A percentile compares a stretch with the other conserved stretches of the same genome.
Evolutionary conservation across 352 stramenopile species (phyloP).

Genomic region (Elongisporangium prolatum): DNA sequence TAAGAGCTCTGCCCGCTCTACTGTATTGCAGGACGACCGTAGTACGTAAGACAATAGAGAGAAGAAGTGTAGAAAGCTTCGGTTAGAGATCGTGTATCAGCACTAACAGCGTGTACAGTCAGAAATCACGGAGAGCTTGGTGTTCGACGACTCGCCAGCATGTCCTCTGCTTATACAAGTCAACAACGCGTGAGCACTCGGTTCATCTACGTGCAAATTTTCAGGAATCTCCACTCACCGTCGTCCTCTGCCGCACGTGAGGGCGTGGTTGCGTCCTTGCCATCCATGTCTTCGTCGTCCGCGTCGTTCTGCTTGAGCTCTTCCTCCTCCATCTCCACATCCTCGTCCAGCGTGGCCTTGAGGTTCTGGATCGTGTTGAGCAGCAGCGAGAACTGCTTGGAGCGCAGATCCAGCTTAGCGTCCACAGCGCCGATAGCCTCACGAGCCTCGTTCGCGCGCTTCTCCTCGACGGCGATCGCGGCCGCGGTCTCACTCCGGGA

Average conservation of each 20-base stretch:
- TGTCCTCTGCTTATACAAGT: constrained; percentile 5
- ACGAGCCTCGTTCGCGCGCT: constrained; percentile 48
- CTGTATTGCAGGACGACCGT: too few relatives aligned
- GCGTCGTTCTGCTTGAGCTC: constrained; percentile 26
- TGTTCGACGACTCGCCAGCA: constrained; percentile 9
- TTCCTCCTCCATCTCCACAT: constrained; percentile 57
- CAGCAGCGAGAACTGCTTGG: constrained; percentile 78
- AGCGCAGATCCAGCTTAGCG: constrained; percentile 54
- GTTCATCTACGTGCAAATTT: not conserved
- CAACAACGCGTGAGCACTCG: too few relatives aligned
- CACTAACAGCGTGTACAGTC: too few relatives aligned
- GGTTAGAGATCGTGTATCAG: too few relatives aligned
- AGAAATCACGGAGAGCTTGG: constrained; percentile 13
- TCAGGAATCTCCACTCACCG: constrained; percentile 5
- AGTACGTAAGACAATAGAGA: too few relatives aligned
- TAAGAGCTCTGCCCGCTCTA: too few relatives aligned
- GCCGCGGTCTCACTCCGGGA: constrained; percentile 53
- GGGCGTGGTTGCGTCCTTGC: constrained; percentile 12
- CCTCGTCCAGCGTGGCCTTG: constrained; percentile 72
- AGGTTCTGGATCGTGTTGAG: constrained; percentile 85
- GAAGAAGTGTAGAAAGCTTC: too few relatives aligned
- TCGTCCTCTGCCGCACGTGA: constrained; percentile 14
- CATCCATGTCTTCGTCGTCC: constrained; percentile 75
- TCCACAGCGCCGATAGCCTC: constrained; percentile 52
- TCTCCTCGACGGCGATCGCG: constrained; percentile 56